These are phyloP conservation scores for Phalaenopsis hybrid DNA, from an alignment of 116 monocot species.

Conservation along the genomic window DNA sequence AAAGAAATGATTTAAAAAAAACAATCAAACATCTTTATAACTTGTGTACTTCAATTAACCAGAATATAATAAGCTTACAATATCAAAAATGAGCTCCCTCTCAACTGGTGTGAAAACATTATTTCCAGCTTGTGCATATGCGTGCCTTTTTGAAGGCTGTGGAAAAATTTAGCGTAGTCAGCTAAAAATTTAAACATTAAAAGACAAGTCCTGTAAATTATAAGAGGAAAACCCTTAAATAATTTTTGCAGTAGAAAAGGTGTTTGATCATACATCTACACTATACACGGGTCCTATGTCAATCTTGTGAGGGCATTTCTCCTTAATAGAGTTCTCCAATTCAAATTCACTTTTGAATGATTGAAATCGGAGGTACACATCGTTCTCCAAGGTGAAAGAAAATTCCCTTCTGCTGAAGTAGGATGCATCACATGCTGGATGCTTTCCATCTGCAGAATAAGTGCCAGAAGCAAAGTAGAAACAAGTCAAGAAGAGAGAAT, in stretches of 20 bases:
- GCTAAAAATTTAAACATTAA: neutral
- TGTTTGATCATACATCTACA: conserved; percentile 49
- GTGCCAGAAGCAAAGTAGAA: neutral
- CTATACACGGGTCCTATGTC: conserved; percentile 91
- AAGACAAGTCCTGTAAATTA: neutral
- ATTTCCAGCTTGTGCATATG: conserved; percentile 70
- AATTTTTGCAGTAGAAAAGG: conserved; percentile 2
- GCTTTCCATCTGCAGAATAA: conserved; percentile 72
- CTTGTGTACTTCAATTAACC: neutral
- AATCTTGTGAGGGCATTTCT: conserved; percentile 82
- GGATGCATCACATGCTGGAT: conserved; percentile 77
- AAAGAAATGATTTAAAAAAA: neutral
- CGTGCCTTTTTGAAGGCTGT: conserved; percentile 80
- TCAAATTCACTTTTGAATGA: conserved; percentile 67
- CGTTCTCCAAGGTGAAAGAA: conserved; percentile 84
- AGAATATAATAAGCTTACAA: conserved; percentile 52
- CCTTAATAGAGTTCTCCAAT: conserved; percentile 76
- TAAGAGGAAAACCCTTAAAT: neutral
- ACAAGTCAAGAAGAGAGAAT: conserved; percentile 8
- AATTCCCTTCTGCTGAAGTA: conserved; percentile 83
- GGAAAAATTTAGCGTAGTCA: conserved; percentile 2
- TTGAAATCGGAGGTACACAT: conserved; percentile 81
- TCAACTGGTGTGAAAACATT: conserved; percentile 72
- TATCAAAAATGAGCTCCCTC: conserved; percentile 94
- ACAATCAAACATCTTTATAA: neutral